Conservation (phyloP, 1,284 basidiomycete genomes). For the Rhodotorula sp. region DNA sequence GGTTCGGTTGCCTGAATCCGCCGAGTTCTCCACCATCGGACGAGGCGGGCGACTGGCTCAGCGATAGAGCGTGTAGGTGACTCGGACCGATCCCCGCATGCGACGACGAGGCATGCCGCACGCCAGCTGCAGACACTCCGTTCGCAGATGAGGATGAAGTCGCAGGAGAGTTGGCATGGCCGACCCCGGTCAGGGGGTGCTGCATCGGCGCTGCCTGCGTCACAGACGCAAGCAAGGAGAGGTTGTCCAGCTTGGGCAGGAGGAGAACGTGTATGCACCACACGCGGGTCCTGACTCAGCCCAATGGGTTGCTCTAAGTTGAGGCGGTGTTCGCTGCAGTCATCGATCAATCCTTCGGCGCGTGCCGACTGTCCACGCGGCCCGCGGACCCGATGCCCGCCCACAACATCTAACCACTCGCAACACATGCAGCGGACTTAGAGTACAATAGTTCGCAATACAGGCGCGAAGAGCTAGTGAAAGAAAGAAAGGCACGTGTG, state of each 20-base stretch:
- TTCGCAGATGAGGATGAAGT: background rate
- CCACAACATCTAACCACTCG: no score
- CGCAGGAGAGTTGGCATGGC: background rate
- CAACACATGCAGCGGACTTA: no score
- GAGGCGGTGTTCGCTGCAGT: no score
- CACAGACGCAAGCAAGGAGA: conserved; percentile 3
- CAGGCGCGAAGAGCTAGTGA: no score
- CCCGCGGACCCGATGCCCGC: no score
- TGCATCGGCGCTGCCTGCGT: background rate
- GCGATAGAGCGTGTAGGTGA: background rate
- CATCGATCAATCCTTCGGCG: no score
- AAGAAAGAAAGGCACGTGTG: no score
- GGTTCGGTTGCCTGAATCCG: background rate
- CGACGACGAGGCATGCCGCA: no score
- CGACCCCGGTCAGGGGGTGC: conserved; percentile 13
- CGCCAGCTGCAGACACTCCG: background rate
- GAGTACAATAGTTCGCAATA: no score
- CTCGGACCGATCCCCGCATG: background rate
- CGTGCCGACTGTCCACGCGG: no score
- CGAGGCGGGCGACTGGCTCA: conserved; percentile 8
- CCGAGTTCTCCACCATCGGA: background rate
- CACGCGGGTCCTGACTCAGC: background rate
- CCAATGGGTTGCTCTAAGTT: no score
- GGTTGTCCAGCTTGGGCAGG: conserved; percentile 10
- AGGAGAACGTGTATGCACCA: background rate